Evolutionary conservation across 2,329 filamentous ascomycete genomes (phyloP).

Genomic region (Aspergillus fischeri): DNA sequence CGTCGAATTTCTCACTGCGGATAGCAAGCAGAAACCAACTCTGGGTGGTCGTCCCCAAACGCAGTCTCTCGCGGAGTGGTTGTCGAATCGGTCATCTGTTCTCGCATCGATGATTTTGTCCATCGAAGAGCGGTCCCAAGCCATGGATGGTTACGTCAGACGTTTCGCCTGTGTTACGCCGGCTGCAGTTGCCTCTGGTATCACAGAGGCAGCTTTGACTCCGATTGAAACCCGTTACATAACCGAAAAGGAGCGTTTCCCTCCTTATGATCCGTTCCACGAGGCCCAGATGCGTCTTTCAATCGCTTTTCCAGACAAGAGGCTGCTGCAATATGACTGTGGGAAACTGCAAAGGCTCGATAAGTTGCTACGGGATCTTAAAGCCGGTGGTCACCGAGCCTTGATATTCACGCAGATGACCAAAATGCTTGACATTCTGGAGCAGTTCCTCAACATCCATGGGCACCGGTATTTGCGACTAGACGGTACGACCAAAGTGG

Average conservation of each 20-base stretch:
- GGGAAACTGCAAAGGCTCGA: conserved; percentile 92
- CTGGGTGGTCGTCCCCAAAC: conserved; percentile 59
- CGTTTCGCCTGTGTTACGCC: conserved; percentile 93
- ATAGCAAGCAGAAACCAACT: conserved; percentile 55
- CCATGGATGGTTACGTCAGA: conserved; percentile 70
- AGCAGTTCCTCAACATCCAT: conserved; percentile 97
- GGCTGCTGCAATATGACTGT: conserved; percentile 95
- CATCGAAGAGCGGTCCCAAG: conserved; percentile 66
- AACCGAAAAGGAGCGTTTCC: conserved; percentile 46
- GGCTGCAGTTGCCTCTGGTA: conserved; percentile 75
- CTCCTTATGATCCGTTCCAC: conserved; percentile 77
- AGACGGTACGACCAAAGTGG: conserved; percentile 93
- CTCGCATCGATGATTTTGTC: conserved; percentile 63
- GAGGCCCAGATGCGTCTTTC: conserved; percentile 87
- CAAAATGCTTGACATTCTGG: conserved; percentile 92
- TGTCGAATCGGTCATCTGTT: conserved; percentile 61
- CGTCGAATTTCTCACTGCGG: conserved; percentile 69
- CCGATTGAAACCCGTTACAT: conserved; percentile 52
- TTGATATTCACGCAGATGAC: conserved; percentile 99
- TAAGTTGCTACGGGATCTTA: conserved; percentile 76
- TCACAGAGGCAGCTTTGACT: conserved; percentile 65
- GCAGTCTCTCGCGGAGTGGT: conserved; percentile 66
- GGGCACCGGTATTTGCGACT: conserved; percentile 94
- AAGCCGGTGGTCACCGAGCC: conserved; percentile 85
- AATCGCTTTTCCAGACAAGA: conserved; percentile 94